Evolutionary conservation across 306 rosid genomes (phyloP).

Genomic region (Ormosia semicastrata): DNA sequence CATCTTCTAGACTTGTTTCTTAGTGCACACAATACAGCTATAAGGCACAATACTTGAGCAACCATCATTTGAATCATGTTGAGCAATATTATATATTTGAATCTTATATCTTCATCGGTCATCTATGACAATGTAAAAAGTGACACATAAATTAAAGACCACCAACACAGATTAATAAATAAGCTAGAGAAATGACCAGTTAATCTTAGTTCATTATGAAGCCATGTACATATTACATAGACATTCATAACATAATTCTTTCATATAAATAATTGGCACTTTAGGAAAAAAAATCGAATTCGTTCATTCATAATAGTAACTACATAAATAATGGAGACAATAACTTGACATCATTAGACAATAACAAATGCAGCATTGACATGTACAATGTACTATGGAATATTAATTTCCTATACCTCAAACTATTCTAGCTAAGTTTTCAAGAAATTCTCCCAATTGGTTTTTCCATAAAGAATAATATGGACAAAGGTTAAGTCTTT

Average conservation of each 20-base stretch:
- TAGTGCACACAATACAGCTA: too few species aligned
- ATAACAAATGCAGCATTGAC: slow-evolving; percentile 11
- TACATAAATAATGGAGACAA: slow-evolving; percentile 24
- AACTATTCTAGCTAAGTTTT: background rate
- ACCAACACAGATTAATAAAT: background rate
- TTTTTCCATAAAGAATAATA: background rate
- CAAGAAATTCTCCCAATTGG: background rate
- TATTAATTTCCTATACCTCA: slow-evolving; percentile 13
- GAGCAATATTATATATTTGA: too few species aligned
- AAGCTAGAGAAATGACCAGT: background rate
- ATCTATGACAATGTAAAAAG: too few species aligned
- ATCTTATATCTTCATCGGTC: too few species aligned
- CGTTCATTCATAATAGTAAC: slow-evolving; percentile 29
- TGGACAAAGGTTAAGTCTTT: too few species aligned
- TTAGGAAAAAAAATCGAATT: slow-evolving; percentile 81
- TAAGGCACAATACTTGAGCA: too few species aligned
- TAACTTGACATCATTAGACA: background rate
- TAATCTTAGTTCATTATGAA: background rate
- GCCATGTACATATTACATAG: background rate
- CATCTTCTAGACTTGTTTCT: too few species aligned
- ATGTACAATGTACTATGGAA: background rate
- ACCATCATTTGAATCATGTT: too few species aligned
- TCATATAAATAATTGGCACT: slow-evolving; percentile 87
- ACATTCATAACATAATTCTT: too few species aligned
- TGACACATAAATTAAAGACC: too few species aligned